Evolutionary conservation across 768 basidiomycete genomes (phyloP).

Genomic region (Rhodotorula babjevae): DNA sequence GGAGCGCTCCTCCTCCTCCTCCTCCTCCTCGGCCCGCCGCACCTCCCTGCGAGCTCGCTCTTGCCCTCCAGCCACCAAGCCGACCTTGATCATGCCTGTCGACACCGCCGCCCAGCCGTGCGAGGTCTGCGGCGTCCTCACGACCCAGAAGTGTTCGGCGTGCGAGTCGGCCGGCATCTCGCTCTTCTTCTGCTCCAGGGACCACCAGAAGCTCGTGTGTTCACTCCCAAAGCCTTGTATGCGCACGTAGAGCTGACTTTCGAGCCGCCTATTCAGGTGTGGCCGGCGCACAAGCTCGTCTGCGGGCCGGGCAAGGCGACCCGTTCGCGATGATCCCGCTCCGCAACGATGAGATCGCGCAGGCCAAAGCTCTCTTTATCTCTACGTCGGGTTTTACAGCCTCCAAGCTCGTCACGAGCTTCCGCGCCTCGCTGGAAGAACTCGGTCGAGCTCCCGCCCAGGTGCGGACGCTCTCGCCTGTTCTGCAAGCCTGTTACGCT

Average conservation of each 20-base stretch:
- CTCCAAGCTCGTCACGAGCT: not conserved
- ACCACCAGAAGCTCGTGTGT: not conserved
- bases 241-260: not conserved
- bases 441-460: no score
- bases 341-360: not conserved
- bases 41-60: no score
- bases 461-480: no score
- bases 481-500: no score
- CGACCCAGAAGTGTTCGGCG: not conserved
- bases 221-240: not conserved
- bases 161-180: not conserved
- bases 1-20: no score
- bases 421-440: no score
- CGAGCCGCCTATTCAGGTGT: not conserved
- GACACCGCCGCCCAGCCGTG: not conserved
- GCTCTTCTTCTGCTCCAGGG: slow-evolving; percentile 4
- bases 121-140: not conserved
- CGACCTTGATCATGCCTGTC: not conserved
- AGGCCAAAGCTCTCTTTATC: not conserved
- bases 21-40: no score
- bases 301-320: slow-evolving; percentile 4
- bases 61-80: no score
- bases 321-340: not conserved
- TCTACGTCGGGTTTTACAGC: no score
- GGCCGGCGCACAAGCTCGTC: not conserved